Base-by-base conservation (phyloP, 2,329 filamentous ascomycete genomes). In the Biscogniauxia mediterranea region DNA sequence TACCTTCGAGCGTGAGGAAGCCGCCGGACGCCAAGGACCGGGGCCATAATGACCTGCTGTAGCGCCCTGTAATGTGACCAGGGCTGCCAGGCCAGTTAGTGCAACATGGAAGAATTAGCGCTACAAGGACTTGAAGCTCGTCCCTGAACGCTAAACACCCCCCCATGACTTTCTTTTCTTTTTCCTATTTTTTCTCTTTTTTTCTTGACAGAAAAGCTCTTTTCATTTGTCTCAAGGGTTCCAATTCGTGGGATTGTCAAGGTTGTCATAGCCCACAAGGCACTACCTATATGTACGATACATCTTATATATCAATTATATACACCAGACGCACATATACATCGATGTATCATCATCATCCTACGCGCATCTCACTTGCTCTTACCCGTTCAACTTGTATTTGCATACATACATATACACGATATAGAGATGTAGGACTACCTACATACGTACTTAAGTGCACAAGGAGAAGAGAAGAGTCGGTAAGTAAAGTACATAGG, bases 321-420 rank as follows among this genome's bases (percentile, higher is more conserved):
- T 32, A 32, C 28, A 32, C n/a, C n/a, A n/a, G n/a, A n/a, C n/a
- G n/a, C n/a, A n/a, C n/a, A n/a, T n/a, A n/a, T n/a, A n/a, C n/a
- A n/a, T n/a, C n/a, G n/a, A n/a, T n/a, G n/a, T n/a, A n/a, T n/a
- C n/a, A 23, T 23, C 23, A 26, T 15, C 20, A 42, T 49, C 7
- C 19, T 49, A 49, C 49, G 32, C 26, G 38, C 59, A 62, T 49
- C 61, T 61, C 49, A 57, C 28, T 28, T 32, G 28, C 28, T 9
- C 28, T 5, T 32, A 32, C 28, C 7, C 7, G 7, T 4, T 32
- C 7, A 32, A 32, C 28, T 13, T 32, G 28, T 32, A 32, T 2
- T 32, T 32, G 28, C 28, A 32, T 32, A 32, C 28, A 32, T 32
- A 9, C 7, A 13, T 32, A 32, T 32, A 32, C 7, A 32, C 28